Conservation (phyloP, 176 grass and related monocot genomes). For the Aegilops sharonensis region DNA sequence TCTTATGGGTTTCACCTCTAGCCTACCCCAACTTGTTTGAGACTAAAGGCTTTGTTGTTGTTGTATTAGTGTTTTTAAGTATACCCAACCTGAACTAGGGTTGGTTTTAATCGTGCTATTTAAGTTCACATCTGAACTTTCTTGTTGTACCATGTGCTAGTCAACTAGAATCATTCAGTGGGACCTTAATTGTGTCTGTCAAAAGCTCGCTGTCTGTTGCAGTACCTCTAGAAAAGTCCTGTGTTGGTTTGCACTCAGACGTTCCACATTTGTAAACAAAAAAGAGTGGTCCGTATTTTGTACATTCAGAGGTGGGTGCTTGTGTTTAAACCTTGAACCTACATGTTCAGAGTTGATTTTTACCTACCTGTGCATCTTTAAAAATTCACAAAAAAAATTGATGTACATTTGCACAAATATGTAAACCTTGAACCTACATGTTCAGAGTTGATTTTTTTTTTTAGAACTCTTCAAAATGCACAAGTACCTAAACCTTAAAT, state of each 20-base stretch:
- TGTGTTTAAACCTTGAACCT: not conserved
- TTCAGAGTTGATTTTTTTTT: not conserved
- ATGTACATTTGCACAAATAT: not conserved
- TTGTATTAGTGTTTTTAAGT: not conserved
- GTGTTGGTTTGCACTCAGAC: not conserved
- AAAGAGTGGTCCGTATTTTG: not conserved
- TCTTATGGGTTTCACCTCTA: no score
- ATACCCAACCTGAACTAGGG: not conserved
- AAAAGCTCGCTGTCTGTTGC: not conserved
- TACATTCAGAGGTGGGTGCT: not conserved
- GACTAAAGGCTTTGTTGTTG: no score
- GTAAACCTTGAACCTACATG: not conserved
- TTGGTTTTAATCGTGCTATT: conserved; percentile 17
- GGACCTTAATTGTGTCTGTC: not conserved
- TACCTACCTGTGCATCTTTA: not conserved
- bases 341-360: not conserved
- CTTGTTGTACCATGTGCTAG: conserved; percentile 1
- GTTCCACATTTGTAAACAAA: not conserved
- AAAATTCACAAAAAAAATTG: not conserved
- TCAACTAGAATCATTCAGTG: not conserved
- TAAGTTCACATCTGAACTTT: not conserved
- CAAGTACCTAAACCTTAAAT: not conserved
- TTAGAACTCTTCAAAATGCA: not conserved
- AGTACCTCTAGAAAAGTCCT: not conserved
- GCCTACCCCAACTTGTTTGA: no score